A percentile compares a stretch with the other conserved stretches of the same genome.
Conservation (phyloP, 306 rosid species). For the Phaseolus lunatus region DNA sequence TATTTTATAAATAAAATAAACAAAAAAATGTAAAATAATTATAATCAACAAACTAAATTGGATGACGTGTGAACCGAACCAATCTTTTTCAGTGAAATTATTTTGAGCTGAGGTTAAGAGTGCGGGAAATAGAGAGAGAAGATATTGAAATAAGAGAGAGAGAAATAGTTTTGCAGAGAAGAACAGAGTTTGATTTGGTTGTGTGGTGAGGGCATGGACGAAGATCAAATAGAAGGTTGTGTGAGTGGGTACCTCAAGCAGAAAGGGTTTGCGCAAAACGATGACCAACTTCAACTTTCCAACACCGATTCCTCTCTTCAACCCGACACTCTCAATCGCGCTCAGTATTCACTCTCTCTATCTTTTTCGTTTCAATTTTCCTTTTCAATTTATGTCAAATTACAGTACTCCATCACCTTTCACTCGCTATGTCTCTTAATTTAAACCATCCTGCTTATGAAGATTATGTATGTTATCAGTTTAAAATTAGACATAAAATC, state of each 20-base stretch:
- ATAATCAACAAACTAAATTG: too few relatives aligned
- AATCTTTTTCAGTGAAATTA: too few relatives aligned
- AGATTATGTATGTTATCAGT: not conserved
- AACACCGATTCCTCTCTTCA: conserved; percentile 48
- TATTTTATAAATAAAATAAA: too few relatives aligned
- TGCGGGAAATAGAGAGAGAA: too few relatives aligned
- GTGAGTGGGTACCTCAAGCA: conserved; percentile 65
- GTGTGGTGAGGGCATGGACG: conserved; percentile 44
- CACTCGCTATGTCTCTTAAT: not conserved
- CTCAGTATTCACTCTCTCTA: conserved; percentile 14
- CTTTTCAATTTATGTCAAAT: not conserved
- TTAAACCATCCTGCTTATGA: not conserved
- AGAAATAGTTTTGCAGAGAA: too few relatives aligned
- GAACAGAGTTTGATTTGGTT: not conserved
- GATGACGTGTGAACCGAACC: too few relatives aligned
- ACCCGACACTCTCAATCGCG: conserved; percentile 41
- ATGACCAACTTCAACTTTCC: conserved; percentile 55
- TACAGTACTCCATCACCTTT: not conserved
- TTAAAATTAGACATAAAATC: too few relatives aligned
- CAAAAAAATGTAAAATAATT: too few relatives aligned
- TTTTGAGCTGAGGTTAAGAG: too few relatives aligned
- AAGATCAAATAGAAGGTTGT: conserved; percentile 63
- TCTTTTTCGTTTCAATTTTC: not conserved
- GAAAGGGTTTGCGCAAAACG: conserved; percentile 72
- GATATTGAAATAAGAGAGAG: too few relatives aligned